phyloP scores from a whole-genome alignment of 352 stramenopile species.

The Globisporangium solare region DNA sequence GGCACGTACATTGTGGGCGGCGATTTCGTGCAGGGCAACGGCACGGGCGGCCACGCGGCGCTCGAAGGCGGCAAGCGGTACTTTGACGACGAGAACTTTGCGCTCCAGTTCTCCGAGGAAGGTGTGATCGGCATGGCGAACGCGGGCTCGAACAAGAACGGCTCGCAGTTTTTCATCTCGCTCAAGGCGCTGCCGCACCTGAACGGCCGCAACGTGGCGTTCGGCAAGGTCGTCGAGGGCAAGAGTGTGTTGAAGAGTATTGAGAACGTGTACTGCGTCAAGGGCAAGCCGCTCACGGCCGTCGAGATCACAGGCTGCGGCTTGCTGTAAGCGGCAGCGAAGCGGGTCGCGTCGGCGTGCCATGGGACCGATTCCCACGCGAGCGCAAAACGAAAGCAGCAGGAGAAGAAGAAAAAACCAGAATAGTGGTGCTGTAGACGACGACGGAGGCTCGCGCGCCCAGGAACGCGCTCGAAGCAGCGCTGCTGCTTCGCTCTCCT shows the following conservation, averaged over 20 bases:
- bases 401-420: too few relatives aligned
- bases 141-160: constrained; percentile 96
- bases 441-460: background rate
- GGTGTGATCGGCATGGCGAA: constrained; percentile 97
- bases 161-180: constrained; percentile 99
- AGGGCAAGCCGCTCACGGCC: constrained; percentile 77
- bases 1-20: constrained; percentile 69
- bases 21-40: constrained; percentile 69
- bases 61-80: constrained; percentile 61
- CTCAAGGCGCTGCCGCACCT: constrained; percentile 76
- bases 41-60: constrained; percentile 73
- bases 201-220: constrained; percentile 85
- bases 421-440: background rate
- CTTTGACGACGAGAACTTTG: constrained; percentile 87
- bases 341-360: background rate
- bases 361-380: too few relatives aligned
- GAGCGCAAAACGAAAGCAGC: too few relatives aligned
- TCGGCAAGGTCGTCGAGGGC: constrained; percentile 84
- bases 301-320: constrained; percentile 79
- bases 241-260: constrained; percentile 82
- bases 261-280: constrained; percentile 76
- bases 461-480: background rate
- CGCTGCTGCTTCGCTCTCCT: too few relatives aligned
- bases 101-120: constrained; percentile 79
- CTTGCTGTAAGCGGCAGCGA: constrained; percentile 44